Base-by-base conservation (phyloP, 2,329 filamentous ascomycete genomes). In the Whalleya microplaca region DNA sequence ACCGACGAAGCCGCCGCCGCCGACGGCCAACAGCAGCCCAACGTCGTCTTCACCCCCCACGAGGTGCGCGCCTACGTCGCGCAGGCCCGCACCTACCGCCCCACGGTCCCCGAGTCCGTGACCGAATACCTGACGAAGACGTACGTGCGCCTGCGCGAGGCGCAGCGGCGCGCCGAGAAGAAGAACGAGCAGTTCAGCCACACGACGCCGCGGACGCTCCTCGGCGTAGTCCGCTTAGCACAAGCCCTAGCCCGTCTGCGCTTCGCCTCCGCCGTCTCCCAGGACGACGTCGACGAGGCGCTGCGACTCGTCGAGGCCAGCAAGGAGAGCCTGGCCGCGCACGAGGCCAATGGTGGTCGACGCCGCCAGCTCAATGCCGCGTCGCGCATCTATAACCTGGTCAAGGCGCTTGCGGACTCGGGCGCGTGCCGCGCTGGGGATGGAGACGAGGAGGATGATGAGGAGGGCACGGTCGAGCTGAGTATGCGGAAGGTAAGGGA, bases 91-190 rank as follows among this genome's bases (percentile, higher is more conserved):
- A 91, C 89, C 16, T 97, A 88, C 83, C 87, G 94, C 12, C 95
- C 95, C 7, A 86, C 88, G 0, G 91, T 99, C 3, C 92, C 94
- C 1, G 89, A 88, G 68, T 81, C 84, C 6, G 91, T 97, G 2
- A 93, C 91, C 0, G 95, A 99, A 72, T 99, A 99, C 79, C 92
- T 99, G 80, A 90, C 96, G 52, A 95, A 94, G 72, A 96, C 94
- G 0, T 99, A 99, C 71, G 95, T 99, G 29, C 90, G 91, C 59
- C 89, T 99, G 82, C 89, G 95, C 51, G 92, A 96, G 69, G 86
- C 93, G 70, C 92, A 97, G 74, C 92, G 94, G 74, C 87, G 90
- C 55, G 93, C 96, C 61, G 95, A 98, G 77, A 90, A 89, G 73
- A 88, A 86, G 71, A 94, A 94, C 77, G 91, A 93, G 75, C 91